A percentile compares a stretch with the other conserved stretches of the same genome.
phyloP scores from a whole-genome alignment of 306 rosid genomes.

The Chamaecrista fasciculata region DNA sequence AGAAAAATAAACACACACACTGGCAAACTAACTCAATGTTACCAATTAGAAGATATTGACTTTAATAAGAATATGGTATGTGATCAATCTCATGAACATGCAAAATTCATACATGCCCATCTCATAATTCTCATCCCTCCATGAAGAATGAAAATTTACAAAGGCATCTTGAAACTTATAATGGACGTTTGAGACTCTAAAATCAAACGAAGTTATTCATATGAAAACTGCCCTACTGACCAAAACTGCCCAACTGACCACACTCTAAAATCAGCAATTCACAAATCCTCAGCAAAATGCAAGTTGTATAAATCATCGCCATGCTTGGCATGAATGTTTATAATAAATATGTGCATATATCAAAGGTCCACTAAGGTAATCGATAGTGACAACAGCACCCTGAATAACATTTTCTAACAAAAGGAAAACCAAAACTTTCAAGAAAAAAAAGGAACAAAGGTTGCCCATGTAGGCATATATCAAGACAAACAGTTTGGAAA shows the following conservation, averaged over 20 bases:
- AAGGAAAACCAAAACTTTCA: background rate
- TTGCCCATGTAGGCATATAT: too few relatives aligned
- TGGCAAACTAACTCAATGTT: constrained; percentile 13
- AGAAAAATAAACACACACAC: background rate
- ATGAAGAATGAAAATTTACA: background rate
- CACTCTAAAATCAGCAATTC: background rate
- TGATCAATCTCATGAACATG: constrained; percentile 8
- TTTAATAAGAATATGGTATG: background rate
- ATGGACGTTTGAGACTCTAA: background rate
- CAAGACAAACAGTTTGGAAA: constrained; percentile 21
- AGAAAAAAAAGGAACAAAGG: too few relatives aligned
- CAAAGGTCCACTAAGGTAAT: background rate
- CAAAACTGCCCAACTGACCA: background rate
- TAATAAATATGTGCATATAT: background rate
- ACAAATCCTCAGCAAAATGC: background rate
- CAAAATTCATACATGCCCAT: background rate
- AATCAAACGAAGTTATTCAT: background rate
- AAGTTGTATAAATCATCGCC: background rate
- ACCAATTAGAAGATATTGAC: constrained; percentile 13
- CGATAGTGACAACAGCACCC: background rate
- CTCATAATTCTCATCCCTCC: constrained; percentile 3
- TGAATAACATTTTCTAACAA: constrained; percentile 5
- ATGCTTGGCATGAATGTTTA: background rate
- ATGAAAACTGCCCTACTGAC: background rate
- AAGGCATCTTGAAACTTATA: constrained; percentile 5